Evolutionary conservation across 345 rosid genomes (phyloP), one percentile per base, ranked within the genome.

Genomic region (Dovyalis caffra): DNA sequence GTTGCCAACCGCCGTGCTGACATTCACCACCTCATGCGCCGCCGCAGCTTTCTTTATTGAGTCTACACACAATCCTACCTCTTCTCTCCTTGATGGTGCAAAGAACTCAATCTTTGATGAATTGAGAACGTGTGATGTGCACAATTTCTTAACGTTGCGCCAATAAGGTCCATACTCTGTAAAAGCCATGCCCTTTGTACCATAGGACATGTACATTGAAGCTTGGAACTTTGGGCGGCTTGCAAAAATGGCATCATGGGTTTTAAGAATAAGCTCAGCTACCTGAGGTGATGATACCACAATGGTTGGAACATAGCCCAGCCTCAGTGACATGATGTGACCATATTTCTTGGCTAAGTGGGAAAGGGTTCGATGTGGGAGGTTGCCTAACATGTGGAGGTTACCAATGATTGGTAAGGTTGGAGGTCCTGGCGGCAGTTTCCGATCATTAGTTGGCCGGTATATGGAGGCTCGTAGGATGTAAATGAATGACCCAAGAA

Each of bases 251-350:
- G 70, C 35, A 31, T 74, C 77, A 16, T 74, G 51, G 14, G 51
- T 35, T 28, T 74, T 74, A 21, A 74, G 71, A 47, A 74, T 51
- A 3, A 74, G 37, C 66, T 74, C 77, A 1, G 90, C 91, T 0
- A 84, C 85, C 51, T 79, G 84, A 15, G 78, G 77, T 0, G 90
- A 86, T 8, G 88, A 82, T 71, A 88, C 79, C 21, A 89, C 74
- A 2, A 85, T 74, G 8, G 86, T 66, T 2, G 87, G 88, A 2
- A 80, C 77, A 9, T 29, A 72, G 8, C 93, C 91, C 0, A 83
- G 80, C 18, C 62, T 83, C 47, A 89, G 69, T 45, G 70, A 80
- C 86, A 91, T 70, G 73, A 88, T 84, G 0, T 84, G 86, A 10
- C 91, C 92, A 16, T 84, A 78, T 47, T 79, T 76, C 49, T 62